phyloP scores from a whole-genome alignment of 164 flowering plant genomes.

The Vitis vinifera region ASM3070453v1 NC_081806.1:6098001-6098500 shows the following conservation, averaged over 20 bases:
- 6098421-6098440: constrained; percentile 18
- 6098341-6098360: constrained; percentile 4
- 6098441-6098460: not conserved
- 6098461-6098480: not conserved
- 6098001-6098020: constrained; percentile 38
- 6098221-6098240: not conserved
- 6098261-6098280: not conserved
- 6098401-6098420: not conserved
- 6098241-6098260: not conserved
- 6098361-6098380: constrained; percentile 6
- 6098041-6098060: constrained; percentile 7
- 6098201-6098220: not conserved
- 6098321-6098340: not conserved
- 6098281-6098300: constrained; percentile 8
- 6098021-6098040: constrained; percentile 24
- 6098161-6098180: not conserved
- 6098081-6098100: not conserved
- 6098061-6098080: constrained; percentile 10
- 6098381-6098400: not conserved
- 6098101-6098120: not conserved
- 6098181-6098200: constrained; percentile 5
- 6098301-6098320: not conserved
- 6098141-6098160: not conserved
- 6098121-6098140: constrained; percentile 4
- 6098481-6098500: too few relatives aligned